Evolutionary conservation across 306 rosid species (phyloP).

Genomic region (Ormosia semicastrata): DNA sequence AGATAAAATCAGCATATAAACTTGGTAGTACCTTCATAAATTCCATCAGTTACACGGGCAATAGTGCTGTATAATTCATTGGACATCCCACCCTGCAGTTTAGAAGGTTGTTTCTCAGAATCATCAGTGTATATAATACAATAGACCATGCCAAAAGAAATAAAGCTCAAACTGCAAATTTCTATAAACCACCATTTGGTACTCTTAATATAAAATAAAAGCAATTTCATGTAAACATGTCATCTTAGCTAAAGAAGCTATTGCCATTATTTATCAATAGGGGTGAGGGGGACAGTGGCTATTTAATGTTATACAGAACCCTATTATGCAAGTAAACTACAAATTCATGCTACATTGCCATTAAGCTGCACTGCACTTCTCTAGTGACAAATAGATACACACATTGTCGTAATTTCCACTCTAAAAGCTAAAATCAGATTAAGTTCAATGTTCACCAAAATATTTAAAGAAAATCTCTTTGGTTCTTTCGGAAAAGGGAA

Average conservation of each 20-base stretch:
- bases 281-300: neutral
- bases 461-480: neutral
- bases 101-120: conserved; percentile 32
- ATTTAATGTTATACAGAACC: neutral
- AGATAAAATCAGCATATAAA: conserved; percentile 24
- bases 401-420: conserved; percentile 7
- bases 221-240: conserved; percentile 6
- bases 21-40: conserved; percentile 77
- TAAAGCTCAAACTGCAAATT: conserved; percentile 1
- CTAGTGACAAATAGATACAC: neutral
- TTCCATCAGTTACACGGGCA: conserved; percentile 97
- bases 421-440: conserved; percentile 18
- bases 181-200: neutral
- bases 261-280: neutral
- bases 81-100: conserved; percentile 97
- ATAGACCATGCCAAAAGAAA: conserved; percentile 11
- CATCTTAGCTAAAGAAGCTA: neutral
- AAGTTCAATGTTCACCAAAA: conserved; percentile 5
- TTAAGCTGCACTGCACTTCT: neutral
- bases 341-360: neutral
- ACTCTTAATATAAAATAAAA: neutral
- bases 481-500: conserved; percentile 13
- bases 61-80: conserved; percentile 87
- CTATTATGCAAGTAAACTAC: conserved; percentile 7
- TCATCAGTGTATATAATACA: neutral